phyloP scores from a whole-genome alignment of 2,329 filamentous ascomycete genomes.

The Diaporthe australafricana region DNA sequence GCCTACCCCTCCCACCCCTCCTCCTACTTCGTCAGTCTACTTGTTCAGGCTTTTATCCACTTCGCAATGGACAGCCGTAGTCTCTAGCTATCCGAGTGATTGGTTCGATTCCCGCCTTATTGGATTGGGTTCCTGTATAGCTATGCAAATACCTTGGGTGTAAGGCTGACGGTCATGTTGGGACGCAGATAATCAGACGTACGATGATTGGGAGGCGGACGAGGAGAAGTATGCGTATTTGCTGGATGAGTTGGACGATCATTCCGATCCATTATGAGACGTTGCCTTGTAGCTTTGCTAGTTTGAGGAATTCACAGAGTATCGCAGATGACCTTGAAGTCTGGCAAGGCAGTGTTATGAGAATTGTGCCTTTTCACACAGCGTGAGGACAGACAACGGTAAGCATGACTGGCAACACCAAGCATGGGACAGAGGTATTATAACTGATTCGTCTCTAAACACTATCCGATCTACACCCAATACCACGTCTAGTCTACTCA shows the following conservation, averaged over 20 bases:
- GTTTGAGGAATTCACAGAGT: background rate
- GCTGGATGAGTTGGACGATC: background rate
- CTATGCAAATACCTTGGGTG: background rate
- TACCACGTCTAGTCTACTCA: conserved; percentile 27
- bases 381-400: background rate
- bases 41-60: background rate
- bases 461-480: background rate
- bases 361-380: background rate
- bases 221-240: background rate
- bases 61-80: too few species aligned
- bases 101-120: too few species aligned
- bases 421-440: background rate
- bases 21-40: background rate
- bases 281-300: background rate
- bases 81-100: background rate
- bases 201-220: background rate
- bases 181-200: background rate
- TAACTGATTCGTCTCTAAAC: background rate
- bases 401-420: background rate
- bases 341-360: background rate
- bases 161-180: background rate
- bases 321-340: background rate
- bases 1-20: background rate
- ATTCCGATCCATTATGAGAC: background rate
- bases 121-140: too few species aligned